Percentiles rank a stretch among this genome's conserved stretches.
These are phyloP conservation scores for Fusarium pseudograminearum DNA, from an alignment of 2,329 filamentous ascomycete genomes.

Conservation along the genomic window DNA sequence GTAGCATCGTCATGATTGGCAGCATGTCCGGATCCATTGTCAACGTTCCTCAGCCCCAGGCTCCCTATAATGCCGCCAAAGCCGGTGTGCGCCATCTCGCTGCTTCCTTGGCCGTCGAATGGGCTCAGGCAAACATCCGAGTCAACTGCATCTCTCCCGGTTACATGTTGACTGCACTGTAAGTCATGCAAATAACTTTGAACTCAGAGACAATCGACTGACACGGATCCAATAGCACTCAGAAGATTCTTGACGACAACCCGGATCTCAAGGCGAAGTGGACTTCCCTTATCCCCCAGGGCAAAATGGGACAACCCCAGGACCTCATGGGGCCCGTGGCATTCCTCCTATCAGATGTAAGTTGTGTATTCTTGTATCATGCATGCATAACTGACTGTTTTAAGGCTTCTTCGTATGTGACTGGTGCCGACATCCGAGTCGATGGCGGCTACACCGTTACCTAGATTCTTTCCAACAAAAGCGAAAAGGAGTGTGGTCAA, in stretches of 20 bases:
- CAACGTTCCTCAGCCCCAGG: constrained; percentile 94
- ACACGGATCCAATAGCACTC: constrained; percentile 68
- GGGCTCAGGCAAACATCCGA: constrained; percentile 87
- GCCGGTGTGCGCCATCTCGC: constrained; percentile 91
- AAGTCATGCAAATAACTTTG: constrained; percentile 55
- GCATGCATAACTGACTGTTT: neutral
- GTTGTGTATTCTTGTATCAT: neutral
- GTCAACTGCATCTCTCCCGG: constrained; percentile 97
- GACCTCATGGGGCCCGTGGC: constrained; percentile 95
- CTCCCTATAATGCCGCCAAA: constrained; percentile 92
- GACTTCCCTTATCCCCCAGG: constrained; percentile 91
- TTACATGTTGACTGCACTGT: constrained; percentile 96
- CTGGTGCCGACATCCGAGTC: constrained; percentile 80
- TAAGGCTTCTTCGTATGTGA: constrained; percentile 75
- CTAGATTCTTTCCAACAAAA: constrained; percentile 52
- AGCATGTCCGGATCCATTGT: constrained; percentile 96
- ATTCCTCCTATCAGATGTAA: constrained; percentile 79
- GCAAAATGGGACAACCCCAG: constrained; percentile 91
- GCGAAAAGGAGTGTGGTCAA: constrained; percentile 12
- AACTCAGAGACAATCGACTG: neutral
- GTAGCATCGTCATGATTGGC: constrained; percentile 93
- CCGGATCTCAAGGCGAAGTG: constrained; percentile 90
- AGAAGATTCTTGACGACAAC: constrained; percentile 95
- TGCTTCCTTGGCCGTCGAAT: constrained; percentile 90
- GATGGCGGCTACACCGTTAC: constrained; percentile 92